Base-by-base conservation (phyloP, 2,329 filamentous ascomycete species). In the Trichoderma sp. region DNA sequence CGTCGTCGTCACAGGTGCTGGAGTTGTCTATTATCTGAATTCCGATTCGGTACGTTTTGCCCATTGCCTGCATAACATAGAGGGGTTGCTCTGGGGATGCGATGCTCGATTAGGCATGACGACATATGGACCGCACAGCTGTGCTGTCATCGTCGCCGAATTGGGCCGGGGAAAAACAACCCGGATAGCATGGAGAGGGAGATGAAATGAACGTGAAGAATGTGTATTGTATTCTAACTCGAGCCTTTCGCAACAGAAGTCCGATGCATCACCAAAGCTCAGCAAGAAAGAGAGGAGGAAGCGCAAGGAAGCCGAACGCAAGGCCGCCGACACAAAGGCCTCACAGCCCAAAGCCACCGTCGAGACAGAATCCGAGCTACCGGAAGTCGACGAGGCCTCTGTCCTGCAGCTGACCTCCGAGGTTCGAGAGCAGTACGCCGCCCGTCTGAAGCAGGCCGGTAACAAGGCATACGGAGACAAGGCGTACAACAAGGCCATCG, bases 381-480 rank as follows among this genome's bases (percentile, higher is more conserved):
- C 94, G 50, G 91, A 94, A 77, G 86, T 91, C 78, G 86, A 88
- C 80, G 91, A 92, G 83, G 81, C 84, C n/a, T 88, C 87, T 9
- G 89, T 92, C 77, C 83, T 83, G 80, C 83, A 79, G 63, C 84
- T 90, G 74, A 87, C 86, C 76, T 83, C 86, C 65, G 84, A 96
- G 85, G 91, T 97, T 83, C 92, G 94, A 79, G 95, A 95, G 83
- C 92, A 95, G 75, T 97, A 94, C 84, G 95, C 97, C 41, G 92
- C 92, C 75, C 97, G 97, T 87, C 88, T 99, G 79, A 99, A 99
- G 89, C 94, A 94, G 77, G 94, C 94, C 33, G 97, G 97, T 76
- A 99, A 99, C 89, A 97, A 97, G 86, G 95, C 97, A 8, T 99
- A 98, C 82, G 95, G 95, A 77, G 92, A 92, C 79, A 98, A 98